A percentile compares a stretch with the other conserved stretches of the same genome.
Evolutionary conservation across 2,329 filamentous ascomycete species (phyloP).

Genomic region (Chaetomiaceae sp.): DNA sequence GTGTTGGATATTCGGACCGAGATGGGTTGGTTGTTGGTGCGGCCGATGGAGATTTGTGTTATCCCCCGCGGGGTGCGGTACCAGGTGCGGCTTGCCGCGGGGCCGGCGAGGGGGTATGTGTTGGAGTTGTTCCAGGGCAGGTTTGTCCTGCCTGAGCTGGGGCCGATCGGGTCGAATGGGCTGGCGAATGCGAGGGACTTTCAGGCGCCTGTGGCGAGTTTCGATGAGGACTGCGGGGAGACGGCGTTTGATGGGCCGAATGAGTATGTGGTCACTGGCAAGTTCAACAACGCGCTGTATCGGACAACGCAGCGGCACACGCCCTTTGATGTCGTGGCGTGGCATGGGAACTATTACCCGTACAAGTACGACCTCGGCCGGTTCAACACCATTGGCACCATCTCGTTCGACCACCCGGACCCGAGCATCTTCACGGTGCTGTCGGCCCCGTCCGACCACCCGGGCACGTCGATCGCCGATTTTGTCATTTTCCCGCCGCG

Average conservation of each 20-base stretch:
- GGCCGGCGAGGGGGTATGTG: constrained; percentile 66
- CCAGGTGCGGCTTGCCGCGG: constrained; percentile 61
- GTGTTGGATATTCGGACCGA: constrained; percentile 73
- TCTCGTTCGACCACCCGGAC: constrained; percentile 74
- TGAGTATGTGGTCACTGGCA: constrained; percentile 51
- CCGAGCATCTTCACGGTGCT: constrained; percentile 73
- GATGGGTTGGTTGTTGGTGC: constrained; percentile 67
- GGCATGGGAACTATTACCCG: constrained; percentile 76
- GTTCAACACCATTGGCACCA: constrained; percentile 69
- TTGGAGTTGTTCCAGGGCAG: constrained; percentile 71
- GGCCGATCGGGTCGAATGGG: constrained; percentile 68
- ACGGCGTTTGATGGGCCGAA: constrained; percentile 36
- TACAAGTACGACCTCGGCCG: constrained; percentile 78
- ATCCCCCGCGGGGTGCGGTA: constrained; percentile 72
- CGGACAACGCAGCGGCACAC: constrained; percentile 62
- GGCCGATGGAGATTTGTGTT: constrained; percentile 73
- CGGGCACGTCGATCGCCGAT: constrained; percentile 63
- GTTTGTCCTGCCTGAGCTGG: constrained; percentile 67
- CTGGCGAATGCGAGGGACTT: constrained; percentile 75
- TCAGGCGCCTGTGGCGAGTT: constrained; percentile 65
- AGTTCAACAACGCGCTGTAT: constrained; percentile 66
- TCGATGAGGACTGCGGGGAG: constrained; percentile 53
- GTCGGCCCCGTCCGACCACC: constrained; percentile 55
- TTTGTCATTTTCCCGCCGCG: constrained; percentile 70
- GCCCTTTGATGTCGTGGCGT: constrained; percentile 74